These are phyloP conservation scores for Tympanopsis confertula DNA, from an alignment of 2,329 filamentous ascomycete genomes.

Conservation along the genomic window DNA sequence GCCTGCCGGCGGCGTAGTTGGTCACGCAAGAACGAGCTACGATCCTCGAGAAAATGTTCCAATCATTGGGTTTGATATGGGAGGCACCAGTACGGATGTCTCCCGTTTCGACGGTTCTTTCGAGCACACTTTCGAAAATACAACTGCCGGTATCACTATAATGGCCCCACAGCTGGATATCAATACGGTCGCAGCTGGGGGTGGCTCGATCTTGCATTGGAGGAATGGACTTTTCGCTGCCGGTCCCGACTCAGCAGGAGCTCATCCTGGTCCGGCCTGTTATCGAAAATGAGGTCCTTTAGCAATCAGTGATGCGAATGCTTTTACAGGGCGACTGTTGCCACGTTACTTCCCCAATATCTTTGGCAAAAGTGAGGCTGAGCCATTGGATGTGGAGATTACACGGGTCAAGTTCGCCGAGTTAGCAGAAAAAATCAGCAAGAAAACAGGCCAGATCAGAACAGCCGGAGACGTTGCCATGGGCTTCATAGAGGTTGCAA, in stretches of 20 bases:
- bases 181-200: slow-evolving; percentile 61
- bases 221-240: slow-evolving; percentile 55
- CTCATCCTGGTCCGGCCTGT: slow-evolving; percentile 53
- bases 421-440: slow-evolving; percentile 17
- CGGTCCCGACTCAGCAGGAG: slow-evolving; percentile 51
- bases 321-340: slow-evolving; percentile 39
- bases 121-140: slow-evolving; percentile 45
- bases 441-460: slow-evolving; percentile 7
- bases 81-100: slow-evolving; percentile 57
- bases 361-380: slow-evolving; percentile 52
- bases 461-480: slow-evolving; percentile 13
- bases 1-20: slow-evolving; percentile 57
- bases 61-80: slow-evolving; percentile 63
- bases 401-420: slow-evolving; percentile 15
- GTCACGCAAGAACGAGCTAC: slow-evolving; percentile 57
- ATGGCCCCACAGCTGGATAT: slow-evolving; percentile 63
- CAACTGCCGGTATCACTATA: slow-evolving; percentile 60
- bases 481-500: slow-evolving; percentile 13
- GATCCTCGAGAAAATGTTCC: slow-evolving; percentile 51
- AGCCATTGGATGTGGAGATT: slow-evolving; percentile 22
- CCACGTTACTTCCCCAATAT: slow-evolving; percentile 53
- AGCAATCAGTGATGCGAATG: slow-evolving; percentile 53
- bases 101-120: slow-evolving; percentile 54
- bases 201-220: slow-evolving; percentile 49
- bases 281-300: slow-evolving; percentile 51